Percentiles rank a stretch among this genome's conserved stretches.
Conservation (phyloP, 2,329 filamentous ascomycete genomes). For the Fonsecaea multimorphosa region DNA sequence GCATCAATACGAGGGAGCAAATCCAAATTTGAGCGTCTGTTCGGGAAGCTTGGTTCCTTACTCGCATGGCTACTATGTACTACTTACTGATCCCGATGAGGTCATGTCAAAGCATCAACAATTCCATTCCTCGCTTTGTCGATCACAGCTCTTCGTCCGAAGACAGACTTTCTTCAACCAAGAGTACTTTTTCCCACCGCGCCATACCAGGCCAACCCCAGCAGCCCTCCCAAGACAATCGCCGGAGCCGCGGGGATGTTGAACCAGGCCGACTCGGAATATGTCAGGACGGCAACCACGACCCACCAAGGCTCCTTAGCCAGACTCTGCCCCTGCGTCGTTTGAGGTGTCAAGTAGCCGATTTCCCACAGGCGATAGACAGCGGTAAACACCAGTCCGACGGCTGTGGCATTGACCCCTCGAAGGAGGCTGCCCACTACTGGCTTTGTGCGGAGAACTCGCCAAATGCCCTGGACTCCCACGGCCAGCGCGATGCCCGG, state of each 20-base stretch:
- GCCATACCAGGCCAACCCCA: slow-evolving; percentile 57
- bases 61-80: too few species aligned
- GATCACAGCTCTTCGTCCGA: not conserved
- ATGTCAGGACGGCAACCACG: slow-evolving; percentile 61
- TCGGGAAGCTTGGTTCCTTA: not conserved
- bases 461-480: slow-evolving; percentile 59
- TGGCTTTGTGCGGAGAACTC: slow-evolving; percentile 52
- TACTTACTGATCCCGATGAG: not conserved
- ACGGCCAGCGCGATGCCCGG: slow-evolving; percentile 55
- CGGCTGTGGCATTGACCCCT: slow-evolving; percentile 65
- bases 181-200: slow-evolving; percentile 43
- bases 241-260: slow-evolving; percentile 51
- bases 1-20: too few species aligned
- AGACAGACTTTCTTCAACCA: not conserved
- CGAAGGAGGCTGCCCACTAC: slow-evolving; percentile 59
- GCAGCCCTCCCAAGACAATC: slow-evolving; percentile 55
- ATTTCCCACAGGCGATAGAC: slow-evolving; percentile 69
- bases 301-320: slow-evolving; percentile 69
- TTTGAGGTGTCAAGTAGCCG: slow-evolving; percentile 61
- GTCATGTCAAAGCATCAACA: not conserved
- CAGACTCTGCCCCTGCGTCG: slow-evolving; percentile 59
- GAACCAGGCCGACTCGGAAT: slow-evolving; percentile 58
- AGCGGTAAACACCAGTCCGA: slow-evolving; percentile 68
- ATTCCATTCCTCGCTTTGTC: not conserved
- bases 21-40: not conserved